These are phyloP conservation scores for Phytopythium helicoides DNA, from an alignment of 352 stramenopile genomes.

Conservation along the genomic window DNA sequence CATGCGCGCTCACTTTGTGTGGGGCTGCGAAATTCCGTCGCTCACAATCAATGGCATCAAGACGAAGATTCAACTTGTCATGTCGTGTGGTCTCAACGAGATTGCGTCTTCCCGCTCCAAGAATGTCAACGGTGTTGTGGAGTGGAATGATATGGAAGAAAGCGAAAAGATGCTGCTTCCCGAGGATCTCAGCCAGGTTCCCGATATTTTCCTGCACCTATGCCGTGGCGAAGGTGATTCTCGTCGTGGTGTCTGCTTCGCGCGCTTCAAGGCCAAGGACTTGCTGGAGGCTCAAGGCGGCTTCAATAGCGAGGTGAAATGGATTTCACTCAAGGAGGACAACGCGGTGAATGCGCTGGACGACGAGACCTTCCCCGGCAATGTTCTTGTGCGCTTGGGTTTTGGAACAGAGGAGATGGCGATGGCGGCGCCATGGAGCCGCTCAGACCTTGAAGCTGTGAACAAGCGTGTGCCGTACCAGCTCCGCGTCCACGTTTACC, in stretches of 20 bases:
- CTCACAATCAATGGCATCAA: conserved; percentile 77
- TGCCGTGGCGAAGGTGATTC: conserved; percentile 64
- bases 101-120: conserved; percentile 48
- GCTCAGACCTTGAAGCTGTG: conserved; percentile 48
- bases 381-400: conserved; percentile 71
- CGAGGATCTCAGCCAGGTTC: conserved; percentile 72
- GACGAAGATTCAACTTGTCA: conserved; percentile 73
- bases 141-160: conserved; percentile 83
- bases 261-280: conserved; percentile 76
- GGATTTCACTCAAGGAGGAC: conserved; percentile 84
- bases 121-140: conserved; percentile 78
- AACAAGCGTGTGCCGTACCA: conserved; percentile 83
- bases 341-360: conserved; percentile 71
- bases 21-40: conserved; percentile 69
- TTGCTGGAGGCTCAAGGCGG: conserved; percentile 50
- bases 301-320: conserved; percentile 58
- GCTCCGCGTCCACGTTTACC: conserved; percentile 83
- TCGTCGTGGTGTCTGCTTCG: conserved; percentile 70
- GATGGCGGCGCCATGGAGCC: conserved; percentile 50
- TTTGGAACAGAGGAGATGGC: conserved; percentile 78
- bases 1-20: conserved; percentile 74
- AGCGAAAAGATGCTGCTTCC: conserved; percentile 74
- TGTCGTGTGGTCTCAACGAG: conserved; percentile 65
- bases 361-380: conserved; percentile 80
- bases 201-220: conserved; percentile 89